These are phyloP conservation scores for Lycium barbarum DNA, from an alignment of 257 asterid genomes.

Conservation along the genomic window DNA sequence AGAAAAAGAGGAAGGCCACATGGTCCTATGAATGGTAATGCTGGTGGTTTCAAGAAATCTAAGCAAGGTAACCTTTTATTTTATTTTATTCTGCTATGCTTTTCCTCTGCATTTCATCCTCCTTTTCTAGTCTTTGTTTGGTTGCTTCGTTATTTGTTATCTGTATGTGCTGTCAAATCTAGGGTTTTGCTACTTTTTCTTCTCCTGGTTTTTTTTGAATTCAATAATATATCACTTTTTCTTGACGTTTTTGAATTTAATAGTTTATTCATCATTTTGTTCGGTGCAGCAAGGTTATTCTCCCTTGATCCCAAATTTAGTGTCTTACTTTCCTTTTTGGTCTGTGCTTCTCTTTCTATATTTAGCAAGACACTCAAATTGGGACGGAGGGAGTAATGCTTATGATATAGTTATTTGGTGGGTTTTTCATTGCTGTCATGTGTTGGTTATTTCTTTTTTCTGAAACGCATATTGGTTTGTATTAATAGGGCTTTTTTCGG, in stretches of 20 bases:
- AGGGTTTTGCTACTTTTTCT: conserved; percentile 10
- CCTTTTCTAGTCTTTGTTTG: not conserved
- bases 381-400: not conserved
- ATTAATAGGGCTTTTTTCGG: not conserved
- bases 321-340: too few relatives aligned
- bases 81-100: not conserved
- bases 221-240: not conserved
- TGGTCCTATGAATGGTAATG: conserved; percentile 56
- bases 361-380: too few relatives aligned
- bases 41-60: conserved; percentile 62
- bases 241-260: too few relatives aligned
- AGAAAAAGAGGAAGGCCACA: conserved; percentile 63
- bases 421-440: not conserved
- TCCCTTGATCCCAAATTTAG: too few relatives aligned
- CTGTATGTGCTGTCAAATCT: conserved; percentile 21
- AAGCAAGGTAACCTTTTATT: conserved; percentile 48
- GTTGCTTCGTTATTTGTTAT: not conserved
- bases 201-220: not conserved
- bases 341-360: too few relatives aligned
- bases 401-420: not conserved
- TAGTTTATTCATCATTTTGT: not conserved
- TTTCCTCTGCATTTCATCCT: not conserved
- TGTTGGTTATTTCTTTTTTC: not conserved
- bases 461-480: not conserved
- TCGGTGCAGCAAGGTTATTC: not conserved